Base-by-base conservation (phyloP, 257 asterid genomes). In the Solanum arcanum region DNA sequence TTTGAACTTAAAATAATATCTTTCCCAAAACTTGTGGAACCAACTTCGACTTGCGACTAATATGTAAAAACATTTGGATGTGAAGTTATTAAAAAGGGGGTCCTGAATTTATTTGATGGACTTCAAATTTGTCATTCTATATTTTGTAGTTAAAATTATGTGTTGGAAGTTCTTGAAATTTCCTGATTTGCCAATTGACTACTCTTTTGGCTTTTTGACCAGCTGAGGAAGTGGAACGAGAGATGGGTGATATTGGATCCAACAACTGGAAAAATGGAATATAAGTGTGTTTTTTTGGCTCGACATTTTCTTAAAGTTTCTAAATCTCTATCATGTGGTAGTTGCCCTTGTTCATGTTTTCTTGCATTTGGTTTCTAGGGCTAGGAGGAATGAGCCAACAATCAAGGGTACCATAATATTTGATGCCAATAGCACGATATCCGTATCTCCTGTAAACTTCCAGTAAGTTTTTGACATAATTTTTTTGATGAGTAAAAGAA, bases 221-320 rank as follows among this genome's bases (percentile, higher is more conserved):
- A 97, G 99, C 94, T 97, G 87, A 91, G 96, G 91, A 97, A 96
- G 88, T 97, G 99, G 99, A 97, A 97, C 44, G 99, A 97, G 91
- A 93, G 99, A 93, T 97, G 99, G 99, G 98, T 97, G 91, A 93
- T 93, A 89, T 92, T 97, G 88, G 99, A 97, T 90, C 99, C 99
- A 86, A 96, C 99, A 86, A 95, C 99, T 75, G 99, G 99, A 89
- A 96, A 93, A 89, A 97, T 96, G 99, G 99, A 96, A 90, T 97
- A 97, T 93, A 97, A 97, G 99, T 97, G 92, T 91, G 96, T 84
- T 87, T 52, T 87, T 37, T 75, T 82, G 66, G 46, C 47, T 74
- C 49, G 41, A 86, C 60, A 27, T 68, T 76, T n/a, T 35, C 86
- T 66, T 80, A 42, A 84, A 39, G 20, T 70, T 73, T 13, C 72